Base-by-base conservation (phyloP, 2,329 filamentous ascomycete species). In the Colletotrichum tamarilloi region DNA sequence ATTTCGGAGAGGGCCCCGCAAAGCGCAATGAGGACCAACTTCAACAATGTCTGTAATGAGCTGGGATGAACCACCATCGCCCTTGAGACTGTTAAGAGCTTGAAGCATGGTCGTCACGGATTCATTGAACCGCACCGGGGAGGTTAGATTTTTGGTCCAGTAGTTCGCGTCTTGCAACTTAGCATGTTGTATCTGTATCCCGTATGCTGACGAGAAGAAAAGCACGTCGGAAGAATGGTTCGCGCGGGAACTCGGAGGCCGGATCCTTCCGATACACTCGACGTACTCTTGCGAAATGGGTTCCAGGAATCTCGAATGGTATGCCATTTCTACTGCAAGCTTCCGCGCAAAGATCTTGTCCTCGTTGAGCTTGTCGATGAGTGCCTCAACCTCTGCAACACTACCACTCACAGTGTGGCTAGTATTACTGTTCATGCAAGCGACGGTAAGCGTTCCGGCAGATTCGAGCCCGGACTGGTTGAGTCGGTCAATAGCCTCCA, bases 371-470 rank as follows among this genome's bases (percentile, higher is more conserved):
- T 78, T 75, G 1, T 74, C 67, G 0, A 76, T 82, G 2, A 89
- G 78, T 72, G 83, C 80, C 7, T 85, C 82, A 3, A 90, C 79
- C 2, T 82, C 83, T 0, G 78, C 76, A 32, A 83, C 82, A 55
- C 87, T 84, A 12, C 88, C 88, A 0, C 87, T 88, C 0, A 89
- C 82, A 0, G 88, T 90, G 12, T 87, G 77, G 24, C 84, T 89
- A 1, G 80, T 80, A 0, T 87, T 87, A 35, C 86, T 88, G 80
- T 90, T 90, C 75, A 86, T 83, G 76, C 87, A 88, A 46, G 73
- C 62, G 26, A 64, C 66, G 19, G 74, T n/a, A 19, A 62, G 62
- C 6, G 67, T 72, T 6, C 64, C 68, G 7, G 60, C 74, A 19
- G 75, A 49, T 1, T 78, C 62, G 2, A 75, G 24, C 5, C 32